A percentile compares a stretch with the other conserved stretches of the same genome.
phyloP scores from a whole-genome alignment of 139 green algal species.

The Chlorella sp. region DNA sequence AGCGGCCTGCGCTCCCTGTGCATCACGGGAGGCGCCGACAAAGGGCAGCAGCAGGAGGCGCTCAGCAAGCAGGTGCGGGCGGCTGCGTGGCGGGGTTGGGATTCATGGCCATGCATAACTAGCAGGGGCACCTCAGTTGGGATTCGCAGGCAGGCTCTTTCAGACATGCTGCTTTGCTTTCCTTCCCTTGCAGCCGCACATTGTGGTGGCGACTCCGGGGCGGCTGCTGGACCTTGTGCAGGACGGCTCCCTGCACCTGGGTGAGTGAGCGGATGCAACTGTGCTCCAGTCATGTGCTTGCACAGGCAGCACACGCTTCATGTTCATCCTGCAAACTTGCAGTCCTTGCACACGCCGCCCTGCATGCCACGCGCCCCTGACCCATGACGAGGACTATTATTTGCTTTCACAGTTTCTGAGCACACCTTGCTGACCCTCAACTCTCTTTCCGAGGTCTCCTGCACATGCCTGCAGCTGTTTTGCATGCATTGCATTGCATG shows the following conservation, averaged over 20 bases:
- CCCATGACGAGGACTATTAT: constrained; percentile 41
- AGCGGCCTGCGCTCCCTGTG: constrained; percentile 50
- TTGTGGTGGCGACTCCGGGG: constrained; percentile 87
- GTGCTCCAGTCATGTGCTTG: not conserved
- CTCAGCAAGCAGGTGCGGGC: constrained; percentile 9
- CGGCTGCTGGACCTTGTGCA: constrained; percentile 84
- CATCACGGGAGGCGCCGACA: constrained; percentile 74
- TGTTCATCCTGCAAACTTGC: not conserved
- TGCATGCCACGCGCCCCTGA: not conserved
- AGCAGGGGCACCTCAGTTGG: too few relatives aligned
- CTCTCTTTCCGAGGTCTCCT: constrained; percentile 5
- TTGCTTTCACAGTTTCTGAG: constrained; percentile 76
- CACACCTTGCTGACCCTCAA: constrained; percentile 31
- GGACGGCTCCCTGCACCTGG: constrained; percentile 52
- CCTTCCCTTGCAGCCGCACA: constrained; percentile 48
- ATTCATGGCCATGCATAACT: too few relatives aligned
- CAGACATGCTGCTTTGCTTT: too few relatives aligned
- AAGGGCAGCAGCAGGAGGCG: constrained; percentile 62
- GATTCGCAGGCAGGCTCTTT: too few relatives aligned
- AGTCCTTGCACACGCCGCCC: not conserved
- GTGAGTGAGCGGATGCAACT: not conserved
- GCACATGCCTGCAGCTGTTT: not conserved
- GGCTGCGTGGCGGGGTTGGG: not conserved
- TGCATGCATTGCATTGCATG: not conserved
- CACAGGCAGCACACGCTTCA: not conserved